Base-by-base conservation (phyloP, 176 grass and related monocot genomes). In the Avena eriantha region DNA sequence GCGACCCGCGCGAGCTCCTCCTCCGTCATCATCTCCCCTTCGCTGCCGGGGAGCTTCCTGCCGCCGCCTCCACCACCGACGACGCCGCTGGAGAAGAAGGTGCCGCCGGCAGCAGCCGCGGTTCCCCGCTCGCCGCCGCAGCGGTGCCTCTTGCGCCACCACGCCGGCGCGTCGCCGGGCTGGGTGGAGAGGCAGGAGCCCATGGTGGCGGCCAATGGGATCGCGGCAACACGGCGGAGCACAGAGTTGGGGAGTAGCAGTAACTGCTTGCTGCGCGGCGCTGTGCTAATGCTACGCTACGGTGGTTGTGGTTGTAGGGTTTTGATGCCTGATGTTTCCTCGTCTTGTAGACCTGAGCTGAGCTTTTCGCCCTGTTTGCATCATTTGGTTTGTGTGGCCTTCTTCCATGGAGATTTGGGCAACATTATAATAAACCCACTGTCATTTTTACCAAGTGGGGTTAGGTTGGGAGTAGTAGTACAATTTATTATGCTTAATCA, bases 161-260 rank as follows among this genome's bases (percentile, higher is more conserved):
- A 95, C 22, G 63, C 67, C 43, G 90, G 43, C 19, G 22, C 39
- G 45, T 66, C 50, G 68, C 61, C 74, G 87, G 69, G 65, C 67
- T 86, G 87, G 23, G 92, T 89, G 82, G 95, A 97, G 57, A 97
- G 35, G 86, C 95, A 97, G 64, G 86, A 92, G 54, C 95, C 95
- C 95, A 97, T 97, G 54, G 81, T 94, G 54, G 81, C 61, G 54
- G 56, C 87, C 87, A 94, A 89, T 89, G 87, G 77, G 60, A 84
- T 19, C 78, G 71, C 69, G 70, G 89, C 69, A 88, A 91, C 80
- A 91, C 71, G 61, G 8, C 5, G 73, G 87, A 73, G 67, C 84
- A 86, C 73, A 88, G 77, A 80, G 80, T 82, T 84, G 65, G 78
- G 73, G 5, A 56, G 77, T 16, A 55, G 80, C 60, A 78, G 77